A percentile compares a stretch with the other conserved stretches of the same genome.
Evolutionary conservation across 805 yeast genomes (phyloP).

Genomic region (Yarrowia phangngaensis): DNA sequence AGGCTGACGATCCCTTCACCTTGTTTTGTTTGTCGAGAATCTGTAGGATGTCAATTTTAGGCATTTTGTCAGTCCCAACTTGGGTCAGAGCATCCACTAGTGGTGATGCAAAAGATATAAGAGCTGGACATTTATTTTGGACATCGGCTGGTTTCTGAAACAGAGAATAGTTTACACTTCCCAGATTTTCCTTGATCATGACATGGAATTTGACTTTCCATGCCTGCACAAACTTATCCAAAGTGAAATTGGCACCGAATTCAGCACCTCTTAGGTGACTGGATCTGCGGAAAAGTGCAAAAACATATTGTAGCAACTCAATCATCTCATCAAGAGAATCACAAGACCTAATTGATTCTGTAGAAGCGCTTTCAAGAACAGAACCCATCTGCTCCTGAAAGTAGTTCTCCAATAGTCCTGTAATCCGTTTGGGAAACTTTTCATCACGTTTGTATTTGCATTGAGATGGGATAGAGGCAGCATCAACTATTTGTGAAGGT

Average conservation of each 20-base stretch:
- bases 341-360: constrained; percentile 6
- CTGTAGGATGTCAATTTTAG: constrained; percentile 5
- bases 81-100: constrained; percentile 14
- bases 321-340: constrained; percentile 9
- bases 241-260: constrained; percentile 2
- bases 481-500: background rate
- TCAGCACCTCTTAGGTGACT: constrained; percentile 1
- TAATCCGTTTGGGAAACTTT: constrained; percentile 10
- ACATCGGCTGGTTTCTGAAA: background rate
- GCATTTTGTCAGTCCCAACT: constrained; percentile 6
- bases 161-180: background rate
- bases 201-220: constrained; percentile 11
- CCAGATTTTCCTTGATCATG: background rate
- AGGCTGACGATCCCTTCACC: constrained; percentile 6
- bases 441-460: constrained; percentile 13
- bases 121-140: background rate
- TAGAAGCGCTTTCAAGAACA: constrained; percentile 10
- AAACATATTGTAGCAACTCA: constrained; percentile 1
- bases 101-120: constrained; percentile 7
- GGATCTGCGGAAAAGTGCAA: constrained; percentile 1
- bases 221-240: constrained; percentile 2
- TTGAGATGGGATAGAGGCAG: constrained; percentile 10
- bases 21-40: constrained; percentile 8
- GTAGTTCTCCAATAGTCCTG: background rate
- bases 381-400: constrained; percentile 8